These are phyloP conservation scores for Penicillium occitanis DNA, from an alignment of 2,329 filamentous ascomycete genomes.

Conservation along the genomic window DNA sequence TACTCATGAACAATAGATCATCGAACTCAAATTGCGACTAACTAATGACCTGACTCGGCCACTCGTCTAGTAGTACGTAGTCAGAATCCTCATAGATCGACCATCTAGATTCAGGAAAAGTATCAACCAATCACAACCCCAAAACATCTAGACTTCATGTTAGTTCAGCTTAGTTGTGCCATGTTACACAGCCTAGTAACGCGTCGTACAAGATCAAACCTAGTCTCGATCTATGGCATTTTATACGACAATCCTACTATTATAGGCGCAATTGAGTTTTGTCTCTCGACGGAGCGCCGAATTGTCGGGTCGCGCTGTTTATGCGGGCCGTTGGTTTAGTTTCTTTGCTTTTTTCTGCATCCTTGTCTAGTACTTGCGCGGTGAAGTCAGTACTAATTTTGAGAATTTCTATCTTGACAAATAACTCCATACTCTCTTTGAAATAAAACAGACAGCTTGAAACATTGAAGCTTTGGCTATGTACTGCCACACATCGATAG, in stretches of 20 bases:
- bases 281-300: neutral
- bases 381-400: neutral
- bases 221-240: neutral
- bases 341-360: neutral
- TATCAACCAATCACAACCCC: neutral
- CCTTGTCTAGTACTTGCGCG: neutral
- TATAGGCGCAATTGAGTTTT: slow-evolving; percentile 3
- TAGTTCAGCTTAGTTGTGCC: neutral
- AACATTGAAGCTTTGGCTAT: neutral
- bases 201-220: neutral
- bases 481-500: too few relatives aligned
- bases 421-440: neutral
- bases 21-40: neutral
- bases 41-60: neutral
- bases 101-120: neutral
- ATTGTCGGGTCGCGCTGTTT: slow-evolving; percentile 8
- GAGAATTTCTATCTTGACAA: neutral
- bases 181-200: neutral
- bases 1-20: neutral
- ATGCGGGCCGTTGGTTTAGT: slow-evolving; percentile 1
- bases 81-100: neutral
- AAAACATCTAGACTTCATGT: neutral
- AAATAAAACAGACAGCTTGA: neutral
- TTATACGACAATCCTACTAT: neutral
- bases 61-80: neutral